Base-by-base conservation (phyloP, 345 rosid species). In the Syzygium aqueum region DNA sequence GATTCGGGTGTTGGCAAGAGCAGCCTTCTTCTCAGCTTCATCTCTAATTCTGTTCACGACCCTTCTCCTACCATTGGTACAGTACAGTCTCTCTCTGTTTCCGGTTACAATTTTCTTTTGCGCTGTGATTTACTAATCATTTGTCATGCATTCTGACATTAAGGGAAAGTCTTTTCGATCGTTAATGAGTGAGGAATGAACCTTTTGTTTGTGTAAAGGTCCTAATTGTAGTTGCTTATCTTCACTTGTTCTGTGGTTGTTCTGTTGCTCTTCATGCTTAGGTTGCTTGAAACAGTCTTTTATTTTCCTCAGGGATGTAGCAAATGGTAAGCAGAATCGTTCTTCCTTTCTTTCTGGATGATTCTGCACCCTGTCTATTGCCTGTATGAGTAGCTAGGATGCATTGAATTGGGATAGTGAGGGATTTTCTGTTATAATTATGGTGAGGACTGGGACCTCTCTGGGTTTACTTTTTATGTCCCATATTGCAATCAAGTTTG, bases 1-100 rank as follows among this genome's bases (percentile, higher is more conserved):
- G 99, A 97, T 89, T 96, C 99, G n/a, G 96, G 96, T 77, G 99
- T 97, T 88, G 99, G 99, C 85, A 97, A 96, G 92, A 97, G 99
- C 86, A 95, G 97, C 85, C 90, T 97, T 53, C 99, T 97, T 87
- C 91, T 96, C 77, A 95, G 94, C 85, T 95, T 96, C 93, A 94
- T 97, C 90, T 95, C 99, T 85, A 90, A 92, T 73, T 90, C 90
- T 90, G 90, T 93, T 86, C 94, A 92, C 77, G 94, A 97, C 87
- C 97, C 93, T 86, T 94, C 99, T 83, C 99, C 99, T 43, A 97
- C 99, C 77, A 89, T 96, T 30, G 99, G 99, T 97, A 94, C 52
- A 19, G 54, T 65, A 77, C 57, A 14, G 80, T 63, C 53, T 85
- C 9, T 50, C 51, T 22, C 54, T 12, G 46, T 67, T 23, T 53